Base-by-base conservation (phyloP, 2,329 filamentous ascomycete genomes). In the Exophiala oligosperma region DNA sequence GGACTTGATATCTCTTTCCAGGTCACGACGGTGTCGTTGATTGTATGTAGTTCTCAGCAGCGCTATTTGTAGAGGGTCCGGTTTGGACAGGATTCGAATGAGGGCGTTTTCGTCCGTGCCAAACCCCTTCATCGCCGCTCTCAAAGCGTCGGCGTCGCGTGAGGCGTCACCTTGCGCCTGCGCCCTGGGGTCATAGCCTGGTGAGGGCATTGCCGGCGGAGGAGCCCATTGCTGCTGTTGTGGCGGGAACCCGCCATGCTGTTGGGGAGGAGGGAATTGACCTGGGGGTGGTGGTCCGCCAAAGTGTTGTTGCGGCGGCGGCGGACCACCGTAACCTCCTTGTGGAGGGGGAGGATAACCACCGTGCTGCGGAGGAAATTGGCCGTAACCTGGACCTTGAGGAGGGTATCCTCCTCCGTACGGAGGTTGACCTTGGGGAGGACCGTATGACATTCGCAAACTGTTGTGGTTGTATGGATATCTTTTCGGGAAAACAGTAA, bases 81-180 rank as follows among this genome's bases (percentile, higher is more conserved):
- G 87, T 65, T 81, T 83, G 2, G 88, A 77, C 7, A 97, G 77
- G 2, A 87, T 77, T 1, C 79, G 77, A 63, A 96, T 92, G 14
- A 97, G 77, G 0, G 82, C 74, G 68, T 86, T 88, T 72, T 97
- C 92, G 68, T 97, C 86, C 0, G 92, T 97, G 35, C 92, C 93
- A 62, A 96, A 90, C 0, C 92, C 92, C 74, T 96, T 96, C 91
- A 97, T 96, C 1, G 93, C 91, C 66, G 83, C 83, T 53, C 91
- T 85, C 23, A 96, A 78, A 3, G 80, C 83, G 57, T 91, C 84
- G 0, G 91, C 89, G 66, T 94, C 86, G 11, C 79, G 76, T 2
- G 77, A 80, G 49, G 85, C 87, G 63, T 96, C 86, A 17, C 81
- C 78, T 29, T 84, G 80, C 44, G 90, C 88, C 47, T 84, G 78